Conservation (phyloP, 768 basidiomycete genomes). For the Lentinula aciculospora region DNA sequence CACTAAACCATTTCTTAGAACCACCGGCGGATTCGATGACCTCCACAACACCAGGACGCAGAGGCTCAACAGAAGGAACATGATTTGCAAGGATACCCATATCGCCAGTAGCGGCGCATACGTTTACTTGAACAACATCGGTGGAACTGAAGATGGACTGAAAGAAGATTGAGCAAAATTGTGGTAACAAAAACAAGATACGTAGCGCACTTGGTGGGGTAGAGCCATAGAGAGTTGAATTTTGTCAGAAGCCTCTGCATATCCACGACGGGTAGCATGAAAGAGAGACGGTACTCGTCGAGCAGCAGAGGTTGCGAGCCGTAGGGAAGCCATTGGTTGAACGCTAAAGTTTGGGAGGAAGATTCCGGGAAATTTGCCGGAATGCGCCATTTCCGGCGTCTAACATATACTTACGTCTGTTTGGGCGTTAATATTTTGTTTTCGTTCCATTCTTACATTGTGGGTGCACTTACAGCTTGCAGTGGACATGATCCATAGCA, state of each 20-base stretch:
- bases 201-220: slow-evolving; percentile 80
- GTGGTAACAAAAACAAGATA: slow-evolving; percentile 6
- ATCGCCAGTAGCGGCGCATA: slow-evolving; percentile 90
- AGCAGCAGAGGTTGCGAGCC: slow-evolving; percentile 59
- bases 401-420: background rate
- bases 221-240: slow-evolving; percentile 90
- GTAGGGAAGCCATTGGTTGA: slow-evolving; percentile 62
- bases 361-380: background rate
- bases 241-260: slow-evolving; percentile 89
- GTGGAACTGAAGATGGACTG: slow-evolving; percentile 88
- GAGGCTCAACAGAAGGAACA: slow-evolving; percentile 93
- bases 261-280: slow-evolving; percentile 66
- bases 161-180: background rate
- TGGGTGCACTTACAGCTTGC: background rate
- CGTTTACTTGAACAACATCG: slow-evolving; percentile 94
- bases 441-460: background rate
- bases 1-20: slow-evolving; percentile 97
- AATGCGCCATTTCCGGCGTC: background rate
- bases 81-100: slow-evolving; percentile 99
- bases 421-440: background rate
- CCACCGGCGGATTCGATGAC: slow-evolving; percentile 76
- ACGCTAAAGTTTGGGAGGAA: slow-evolving; percentile 19
- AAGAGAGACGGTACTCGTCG: slow-evolving; percentile 52
- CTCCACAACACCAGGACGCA: slow-evolving; percentile 92
- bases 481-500: background rate